A percentile compares a stretch with the other conserved stretches of the same genome.
These are phyloP conservation scores for Globisporangium recalcitrans DNA, from an alignment of 352 stramenopile genomes.

Conservation along the genomic window DNA sequence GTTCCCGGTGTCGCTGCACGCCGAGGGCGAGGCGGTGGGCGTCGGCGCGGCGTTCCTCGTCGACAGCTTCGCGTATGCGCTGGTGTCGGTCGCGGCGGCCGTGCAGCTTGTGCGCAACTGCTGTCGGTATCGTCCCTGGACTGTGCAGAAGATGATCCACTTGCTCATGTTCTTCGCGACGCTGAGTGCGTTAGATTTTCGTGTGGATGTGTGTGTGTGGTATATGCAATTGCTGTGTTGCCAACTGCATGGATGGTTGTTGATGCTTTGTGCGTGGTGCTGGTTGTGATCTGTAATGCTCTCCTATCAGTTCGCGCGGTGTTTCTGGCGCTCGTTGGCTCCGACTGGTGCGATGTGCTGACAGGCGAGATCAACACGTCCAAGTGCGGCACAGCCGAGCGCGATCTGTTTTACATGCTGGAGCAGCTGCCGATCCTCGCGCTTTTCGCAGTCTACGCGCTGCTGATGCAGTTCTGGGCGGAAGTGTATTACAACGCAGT, in stretches of 20 bases:
- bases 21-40: conserved; percentile 34
- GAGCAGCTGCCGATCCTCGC: conserved; percentile 79
- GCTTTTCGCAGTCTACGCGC: conserved; percentile 76
- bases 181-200: conserved; percentile 31
- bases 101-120: conserved; percentile 82
- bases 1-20: not conserved
- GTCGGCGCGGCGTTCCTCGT: conserved; percentile 63
- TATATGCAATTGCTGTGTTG: not conserved
- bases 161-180: conserved; percentile 79
- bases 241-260: not conserved
- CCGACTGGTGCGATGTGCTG: conserved; percentile 80
- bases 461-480: conserved; percentile 86
- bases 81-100: conserved; percentile 48
- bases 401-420: conserved; percentile 83
- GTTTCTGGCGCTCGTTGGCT: conserved; percentile 68
- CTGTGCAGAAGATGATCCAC: conserved; percentile 86
- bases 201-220: not conserved
- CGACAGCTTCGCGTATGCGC: conserved; percentile 59
- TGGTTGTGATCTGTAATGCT: not conserved
- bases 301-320: conserved; percentile 38
- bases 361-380: conserved; percentile 55
- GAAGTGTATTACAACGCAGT: conserved; percentile 89
- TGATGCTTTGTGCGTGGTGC: not conserved
- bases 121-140: conserved; percentile 78
- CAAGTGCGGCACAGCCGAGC: conserved; percentile 52